Percentiles rank a stretch among this genome's conserved stretches.
phyloP scores from a whole-genome alignment of 139 green algal species.

The Zygnema circumcarinatum region DNA sequence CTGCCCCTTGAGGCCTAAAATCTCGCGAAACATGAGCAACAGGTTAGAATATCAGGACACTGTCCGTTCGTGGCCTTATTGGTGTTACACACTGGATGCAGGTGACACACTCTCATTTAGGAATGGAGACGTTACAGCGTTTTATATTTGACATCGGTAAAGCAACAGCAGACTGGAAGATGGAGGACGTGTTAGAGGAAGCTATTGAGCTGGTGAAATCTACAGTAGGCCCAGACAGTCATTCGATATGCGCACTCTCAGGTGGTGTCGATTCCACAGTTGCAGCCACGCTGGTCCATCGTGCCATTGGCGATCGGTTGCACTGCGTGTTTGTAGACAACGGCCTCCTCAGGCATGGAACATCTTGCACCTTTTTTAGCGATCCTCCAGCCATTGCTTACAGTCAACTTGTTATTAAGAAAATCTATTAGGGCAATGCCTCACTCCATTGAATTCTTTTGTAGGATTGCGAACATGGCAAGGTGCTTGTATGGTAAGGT shows the following conservation, averaged over 20 bases:
- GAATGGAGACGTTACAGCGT: conserved; percentile 84
- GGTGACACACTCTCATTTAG: conserved; percentile 82
- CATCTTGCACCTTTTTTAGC: background rate
- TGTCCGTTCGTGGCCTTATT: too few species aligned
- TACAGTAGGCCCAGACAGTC: conserved; percentile 81
- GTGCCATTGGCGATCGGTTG: conserved; percentile 88
- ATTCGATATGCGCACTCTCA: conserved; percentile 97
- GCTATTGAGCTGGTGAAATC: conserved; percentile 67
- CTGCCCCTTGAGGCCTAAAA: too few species aligned
- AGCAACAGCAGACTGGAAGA: conserved; percentile 86
- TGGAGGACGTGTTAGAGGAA: conserved; percentile 94
- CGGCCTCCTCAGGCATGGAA: conserved; percentile 87
- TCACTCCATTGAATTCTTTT: too few species aligned
- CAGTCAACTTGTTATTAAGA: too few species aligned
- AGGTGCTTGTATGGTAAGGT: too few species aligned
- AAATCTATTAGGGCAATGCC: too few species aligned
- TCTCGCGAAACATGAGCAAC: too few species aligned
- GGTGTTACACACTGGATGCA: too few species aligned
- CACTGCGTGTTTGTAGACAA: conserved; percentile 99
- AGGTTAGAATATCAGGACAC: too few species aligned
- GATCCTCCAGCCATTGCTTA: too few species aligned
- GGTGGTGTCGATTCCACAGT: conserved; percentile 97
- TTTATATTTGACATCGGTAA: conserved; percentile 88
- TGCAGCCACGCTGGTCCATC: conserved; percentile 95
- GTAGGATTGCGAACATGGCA: too few species aligned